phyloP scores from a whole-genome alignment of 495 filamentous ascomycete genomes.

The Penicillium crystallinum region DNA sequence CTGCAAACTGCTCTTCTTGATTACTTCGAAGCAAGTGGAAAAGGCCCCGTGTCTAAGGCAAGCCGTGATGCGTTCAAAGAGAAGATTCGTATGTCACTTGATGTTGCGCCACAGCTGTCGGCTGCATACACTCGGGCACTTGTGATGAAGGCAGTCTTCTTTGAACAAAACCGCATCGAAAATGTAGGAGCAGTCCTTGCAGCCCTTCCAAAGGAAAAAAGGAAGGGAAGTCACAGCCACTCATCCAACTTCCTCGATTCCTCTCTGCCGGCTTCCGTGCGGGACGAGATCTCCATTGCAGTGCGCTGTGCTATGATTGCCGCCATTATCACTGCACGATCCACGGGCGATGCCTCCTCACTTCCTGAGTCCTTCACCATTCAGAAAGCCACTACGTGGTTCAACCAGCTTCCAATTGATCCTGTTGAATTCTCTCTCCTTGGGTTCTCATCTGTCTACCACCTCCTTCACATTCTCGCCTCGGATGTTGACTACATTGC shows the following conservation, averaged over 20 bases:
- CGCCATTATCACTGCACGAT: constrained; percentile 51
- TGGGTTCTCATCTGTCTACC: constrained; percentile 72
- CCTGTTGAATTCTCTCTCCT: constrained; percentile 59
- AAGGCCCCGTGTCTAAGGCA: constrained; percentile 34
- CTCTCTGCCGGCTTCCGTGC: constrained; percentile 45
- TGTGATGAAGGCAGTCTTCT: constrained; percentile 55
- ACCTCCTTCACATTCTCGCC: constrained; percentile 56
- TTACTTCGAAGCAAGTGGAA: constrained; percentile 50
- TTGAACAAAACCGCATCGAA: constrained; percentile 37
- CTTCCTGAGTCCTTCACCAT: constrained; percentile 33
- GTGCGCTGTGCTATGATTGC: constrained; percentile 79
- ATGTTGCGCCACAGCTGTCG: constrained; percentile 74
- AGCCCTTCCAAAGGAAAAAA: constrained; percentile 43
- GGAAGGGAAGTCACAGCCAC: constrained; percentile 24
- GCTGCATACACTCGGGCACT: constrained; percentile 72
- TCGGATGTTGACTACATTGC: constrained; percentile 48
- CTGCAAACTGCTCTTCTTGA: constrained; percentile 64
- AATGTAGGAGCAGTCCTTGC: constrained; percentile 48
- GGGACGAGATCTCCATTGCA: constrained; percentile 63
- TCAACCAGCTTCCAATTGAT: constrained; percentile 42
- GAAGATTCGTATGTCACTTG: constrained; percentile 62
- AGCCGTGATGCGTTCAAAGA: constrained; percentile 45
- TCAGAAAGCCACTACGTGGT: constrained; percentile 40
- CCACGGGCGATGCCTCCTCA: constrained; percentile 31
- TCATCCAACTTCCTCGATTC: constrained; percentile 43